A percentile compares a stretch with the other conserved stretches of the same genome.
These are phyloP conservation scores for Leccinum colubrinum DNA, from an alignment of 1,284 basidiomycete species.

Conservation along the genomic window DNA sequence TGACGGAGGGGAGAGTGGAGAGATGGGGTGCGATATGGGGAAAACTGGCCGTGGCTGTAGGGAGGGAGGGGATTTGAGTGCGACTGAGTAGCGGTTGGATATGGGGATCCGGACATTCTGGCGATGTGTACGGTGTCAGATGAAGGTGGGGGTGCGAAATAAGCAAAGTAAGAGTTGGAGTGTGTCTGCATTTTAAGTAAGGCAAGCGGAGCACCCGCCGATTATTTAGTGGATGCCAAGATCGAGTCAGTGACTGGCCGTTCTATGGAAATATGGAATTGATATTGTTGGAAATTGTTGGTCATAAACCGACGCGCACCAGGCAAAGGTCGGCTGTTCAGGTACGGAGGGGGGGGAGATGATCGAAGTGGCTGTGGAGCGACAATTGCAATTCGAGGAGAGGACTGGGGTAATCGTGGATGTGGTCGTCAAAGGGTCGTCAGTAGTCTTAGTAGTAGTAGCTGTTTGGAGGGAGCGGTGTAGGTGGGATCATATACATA, in stretches of 20 bases:
- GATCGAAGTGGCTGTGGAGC: constrained; percentile 34
- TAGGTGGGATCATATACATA: neutral
- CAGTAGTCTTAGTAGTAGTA: neutral
- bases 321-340: constrained; percentile 29
- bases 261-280: constrained; percentile 37
- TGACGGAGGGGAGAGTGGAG: constrained; percentile 24
- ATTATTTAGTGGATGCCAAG: constrained; percentile 24
- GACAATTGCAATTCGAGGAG: constrained; percentile 26
- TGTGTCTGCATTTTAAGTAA: constrained; percentile 33
- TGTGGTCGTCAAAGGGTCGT: constrained; percentile 32
- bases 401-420: constrained; percentile 9
- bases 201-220: constrained; percentile 11
- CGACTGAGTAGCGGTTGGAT: constrained; percentile 19
- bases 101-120: constrained; percentile 26
- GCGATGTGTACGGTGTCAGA: constrained; percentile 12
- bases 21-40: constrained; percentile 26
- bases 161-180: constrained; percentile 20
- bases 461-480: neutral
- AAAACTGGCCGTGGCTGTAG: constrained; percentile 21
- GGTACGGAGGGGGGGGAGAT: constrained; percentile 22
- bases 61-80: constrained; percentile 17
- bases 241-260: constrained; percentile 18
- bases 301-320: constrained; percentile 36
- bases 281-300: constrained; percentile 33
- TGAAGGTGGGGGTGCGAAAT: constrained; percentile 23